phyloP scores from a whole-genome alignment of 2,329 filamentous ascomycete species.

The Penicillium glabrum region DNA sequence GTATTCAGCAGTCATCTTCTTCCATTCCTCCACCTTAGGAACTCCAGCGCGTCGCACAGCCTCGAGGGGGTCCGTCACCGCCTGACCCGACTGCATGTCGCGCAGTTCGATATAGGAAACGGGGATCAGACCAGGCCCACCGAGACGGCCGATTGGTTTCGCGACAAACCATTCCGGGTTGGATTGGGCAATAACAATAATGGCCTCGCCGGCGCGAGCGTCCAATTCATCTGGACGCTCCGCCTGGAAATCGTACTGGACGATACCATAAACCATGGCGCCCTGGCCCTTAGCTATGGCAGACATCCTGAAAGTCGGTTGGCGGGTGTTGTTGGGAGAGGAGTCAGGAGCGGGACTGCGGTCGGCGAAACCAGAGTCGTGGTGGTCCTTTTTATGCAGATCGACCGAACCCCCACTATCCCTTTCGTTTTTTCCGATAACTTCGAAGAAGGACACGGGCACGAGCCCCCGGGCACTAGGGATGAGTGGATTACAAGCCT shows the following conservation, averaged over 20 bases:
- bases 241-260: constrained; percentile 95
- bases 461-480: constrained; percentile 84
- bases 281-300: constrained; percentile 58
- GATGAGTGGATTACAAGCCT: constrained; percentile 91
- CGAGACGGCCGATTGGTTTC: constrained; percentile 96
- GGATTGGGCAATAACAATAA: constrained; percentile 97
- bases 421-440: constrained; percentile 85
- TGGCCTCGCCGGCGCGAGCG: constrained; percentile 90
- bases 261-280: constrained; percentile 93
- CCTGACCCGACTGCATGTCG: constrained; percentile 84
- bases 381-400: constrained; percentile 60
- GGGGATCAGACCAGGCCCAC: constrained; percentile 90
- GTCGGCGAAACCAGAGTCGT: constrained; percentile 87
- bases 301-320: constrained; percentile 41
- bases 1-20: constrained; percentile 98
- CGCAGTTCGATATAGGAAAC: constrained; percentile 96
- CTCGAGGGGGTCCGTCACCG: constrained; percentile 77
- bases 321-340: constrained; percentile 18
- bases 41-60: constrained; percentile 87
- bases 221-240: constrained; percentile 95
- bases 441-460: constrained; percentile 90
- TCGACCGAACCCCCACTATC: constrained; percentile 73
- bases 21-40: constrained; percentile 96
- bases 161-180: constrained; percentile 99
- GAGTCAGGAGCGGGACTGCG: constrained; percentile 44